phyloP scores from a whole-genome alignment of 176 grass and related monocot genomes.

The Pharus latifolius region DNA sequence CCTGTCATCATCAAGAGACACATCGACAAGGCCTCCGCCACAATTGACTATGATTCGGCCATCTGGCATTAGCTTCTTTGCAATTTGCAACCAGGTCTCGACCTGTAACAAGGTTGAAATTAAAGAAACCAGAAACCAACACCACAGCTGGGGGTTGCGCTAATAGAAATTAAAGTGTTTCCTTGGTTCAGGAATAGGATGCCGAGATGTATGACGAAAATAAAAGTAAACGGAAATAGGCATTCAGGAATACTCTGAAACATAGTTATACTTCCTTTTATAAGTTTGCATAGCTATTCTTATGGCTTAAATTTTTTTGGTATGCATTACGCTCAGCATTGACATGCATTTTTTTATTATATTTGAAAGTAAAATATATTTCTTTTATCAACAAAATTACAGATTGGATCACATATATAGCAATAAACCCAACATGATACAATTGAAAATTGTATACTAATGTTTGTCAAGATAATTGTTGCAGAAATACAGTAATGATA shows the following conservation, averaged over 20 bases:
- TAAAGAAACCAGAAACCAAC: not conserved
- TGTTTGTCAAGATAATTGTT: not conserved
- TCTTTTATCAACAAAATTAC: not conserved
- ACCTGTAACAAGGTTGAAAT: constrained; percentile 34
- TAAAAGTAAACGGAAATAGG: not conserved
- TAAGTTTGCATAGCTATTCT: no score
- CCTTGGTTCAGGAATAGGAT: not conserved
- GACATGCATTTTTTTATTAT: not conserved
- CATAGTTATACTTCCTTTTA: no score
- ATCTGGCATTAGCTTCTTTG: constrained; percentile 67
- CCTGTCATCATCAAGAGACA: constrained; percentile 39
- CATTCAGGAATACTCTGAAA: no score
- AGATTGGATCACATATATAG: not conserved
- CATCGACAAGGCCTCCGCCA: constrained; percentile 47
- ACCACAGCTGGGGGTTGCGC: not conserved
- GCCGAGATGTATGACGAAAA: no score
- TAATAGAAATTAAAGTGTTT: not conserved
- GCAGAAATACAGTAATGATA: not conserved
- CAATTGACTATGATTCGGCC: constrained; percentile 92
- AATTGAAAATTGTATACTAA: not conserved
- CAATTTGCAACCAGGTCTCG: constrained; percentile 67
- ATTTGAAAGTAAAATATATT: not conserved
- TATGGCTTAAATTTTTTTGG: no score
- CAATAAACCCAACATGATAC: not conserved
- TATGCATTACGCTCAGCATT: no score